Conservation (phyloP, 176 grass and related monocot species). For the Zizania latifolia region DNA sequence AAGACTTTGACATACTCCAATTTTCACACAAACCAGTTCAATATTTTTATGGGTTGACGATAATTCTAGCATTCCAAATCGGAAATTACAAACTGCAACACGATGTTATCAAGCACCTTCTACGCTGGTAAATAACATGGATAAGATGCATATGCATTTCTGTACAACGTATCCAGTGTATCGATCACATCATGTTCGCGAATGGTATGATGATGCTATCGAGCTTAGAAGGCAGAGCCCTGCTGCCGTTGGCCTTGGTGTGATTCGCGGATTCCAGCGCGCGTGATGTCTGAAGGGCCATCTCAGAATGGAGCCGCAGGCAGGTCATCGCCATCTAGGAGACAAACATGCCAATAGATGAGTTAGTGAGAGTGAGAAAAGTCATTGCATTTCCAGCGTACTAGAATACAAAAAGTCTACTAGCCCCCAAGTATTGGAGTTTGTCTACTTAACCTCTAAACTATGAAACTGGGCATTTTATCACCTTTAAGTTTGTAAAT, state of each 20-base stretch:
- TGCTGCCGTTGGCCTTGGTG: conserved; percentile 30
- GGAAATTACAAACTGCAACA: neutral
- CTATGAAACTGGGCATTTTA: too few relatives aligned
- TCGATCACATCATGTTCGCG: conserved; percentile 49
- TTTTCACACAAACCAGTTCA: too few relatives aligned
- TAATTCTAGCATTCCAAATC: neutral
- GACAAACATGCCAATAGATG: conserved; percentile 2
- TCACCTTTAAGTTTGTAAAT: too few relatives aligned
- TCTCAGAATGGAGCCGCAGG: conserved; percentile 79
- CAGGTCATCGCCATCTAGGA: conserved; percentile 88
- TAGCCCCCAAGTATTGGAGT: too few relatives aligned
- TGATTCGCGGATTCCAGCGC: conserved; percentile 56
- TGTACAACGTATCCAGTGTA: neutral
- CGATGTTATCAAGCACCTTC: neutral
- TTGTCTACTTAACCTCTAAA: too few relatives aligned
- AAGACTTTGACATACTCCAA: neutral
- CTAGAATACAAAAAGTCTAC: too few relatives aligned
- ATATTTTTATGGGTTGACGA: too few relatives aligned
- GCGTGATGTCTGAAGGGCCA: conserved; percentile 84
- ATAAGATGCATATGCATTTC: neutral
- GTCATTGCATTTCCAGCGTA: neutral
- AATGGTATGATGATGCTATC: conserved; percentile 86
- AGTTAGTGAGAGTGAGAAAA: neutral
- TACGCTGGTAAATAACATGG: neutral
- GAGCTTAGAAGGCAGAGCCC: conserved; percentile 40